These are phyloP conservation scores for Wickerhamiella pararugosa DNA, from an alignment of 1,139 yeast species.

Conservation along the genomic window DNA sequence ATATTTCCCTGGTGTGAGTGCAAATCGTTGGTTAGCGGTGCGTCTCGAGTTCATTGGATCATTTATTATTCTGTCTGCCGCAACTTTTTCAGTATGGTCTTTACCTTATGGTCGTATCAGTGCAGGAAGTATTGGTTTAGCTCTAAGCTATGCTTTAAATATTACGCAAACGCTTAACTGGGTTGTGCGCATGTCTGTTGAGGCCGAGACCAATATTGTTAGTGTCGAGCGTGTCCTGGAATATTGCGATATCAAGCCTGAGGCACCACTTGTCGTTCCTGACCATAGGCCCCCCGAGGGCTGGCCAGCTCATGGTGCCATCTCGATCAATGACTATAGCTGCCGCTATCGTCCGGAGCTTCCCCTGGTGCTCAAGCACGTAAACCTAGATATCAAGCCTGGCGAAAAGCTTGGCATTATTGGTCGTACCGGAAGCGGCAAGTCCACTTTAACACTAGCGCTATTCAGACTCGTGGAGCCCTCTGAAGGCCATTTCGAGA, in stretches of 20 bases:
- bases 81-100: constrained; percentile 62
- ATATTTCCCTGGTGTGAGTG: constrained; percentile 81
- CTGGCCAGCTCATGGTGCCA: constrained; percentile 74
- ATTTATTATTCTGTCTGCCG: constrained; percentile 68
- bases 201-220: constrained; percentile 91
- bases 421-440: constrained; percentile 89
- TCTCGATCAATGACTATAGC: constrained; percentile 59
- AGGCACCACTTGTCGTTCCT: constrained; percentile 68
- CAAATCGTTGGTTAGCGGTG: constrained; percentile 94
- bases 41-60: constrained; percentile 86
- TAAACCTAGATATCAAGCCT: constrained; percentile 52
- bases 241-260: constrained; percentile 57
- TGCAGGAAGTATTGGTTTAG: constrained; percentile 86
- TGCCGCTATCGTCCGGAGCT: constrained; percentile 76
- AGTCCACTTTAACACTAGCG: constrained; percentile 79
- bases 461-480: constrained; percentile 84
- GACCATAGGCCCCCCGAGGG: constrained; percentile 47
- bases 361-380: constrained; percentile 62
- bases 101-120: constrained; percentile 53
- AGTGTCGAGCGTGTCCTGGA: constrained; percentile 91
- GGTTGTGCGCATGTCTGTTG: constrained; percentile 97
- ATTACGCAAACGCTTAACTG: constrained; percentile 87
- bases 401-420: constrained; percentile 89
- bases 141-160: constrained; percentile 84
- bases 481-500: constrained; percentile 49